Conservation (phyloP, 2,329 filamentous ascomycete genomes). For the Aspergillus fumigatus region DNA sequence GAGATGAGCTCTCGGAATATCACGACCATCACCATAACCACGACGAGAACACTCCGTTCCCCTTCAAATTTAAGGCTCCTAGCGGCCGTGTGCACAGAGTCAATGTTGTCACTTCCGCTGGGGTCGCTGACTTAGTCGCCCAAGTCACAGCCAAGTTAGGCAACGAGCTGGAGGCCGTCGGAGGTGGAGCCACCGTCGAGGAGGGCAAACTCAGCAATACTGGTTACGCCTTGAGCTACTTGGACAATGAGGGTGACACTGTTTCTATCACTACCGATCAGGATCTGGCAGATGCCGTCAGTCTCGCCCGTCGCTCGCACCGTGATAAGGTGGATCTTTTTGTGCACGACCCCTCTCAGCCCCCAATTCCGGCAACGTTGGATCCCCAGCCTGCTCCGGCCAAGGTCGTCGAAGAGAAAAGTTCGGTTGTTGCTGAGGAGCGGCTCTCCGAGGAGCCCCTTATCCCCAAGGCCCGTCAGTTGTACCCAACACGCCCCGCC, state of each 20-base stretch:
- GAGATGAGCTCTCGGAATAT: slow-evolving; percentile 69
- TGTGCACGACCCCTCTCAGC: slow-evolving; percentile 86
- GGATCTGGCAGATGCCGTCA: slow-evolving; percentile 85
- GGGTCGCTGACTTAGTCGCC: slow-evolving; percentile 72
- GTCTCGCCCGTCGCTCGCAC: slow-evolving; percentile 69
- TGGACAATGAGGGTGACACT: slow-evolving; percentile 94
- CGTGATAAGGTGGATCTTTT: slow-evolving; percentile 96
- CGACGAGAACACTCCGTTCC: slow-evolving; percentile 71
- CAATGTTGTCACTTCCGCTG: slow-evolving; percentile 75
- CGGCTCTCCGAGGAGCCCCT: slow-evolving; percentile 45
- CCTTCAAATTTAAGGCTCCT: slow-evolving; percentile 99
- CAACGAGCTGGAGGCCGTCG: slow-evolving; percentile 73
- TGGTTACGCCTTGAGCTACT: slow-evolving; percentile 89
- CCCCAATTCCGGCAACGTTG: slow-evolving; percentile 65
- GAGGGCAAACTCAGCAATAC: slow-evolving; percentile 71
- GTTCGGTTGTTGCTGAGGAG: slow-evolving; percentile 45
- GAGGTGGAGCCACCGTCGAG: slow-evolving; percentile 71
- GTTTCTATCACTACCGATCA: slow-evolving; percentile 96
- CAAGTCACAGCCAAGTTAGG: slow-evolving; percentile 82
- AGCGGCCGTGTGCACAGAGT: slow-evolving; percentile 90
- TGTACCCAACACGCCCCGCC: slow-evolving; percentile 47
- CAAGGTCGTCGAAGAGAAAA: slow-evolving; percentile 45
- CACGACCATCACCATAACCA: slow-evolving; percentile 56
- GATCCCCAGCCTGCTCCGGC: slow-evolving; percentile 53
- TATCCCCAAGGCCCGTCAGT: slow-evolving; percentile 41